These are phyloP conservation scores for Penicillium digitatum DNA, from an alignment of 2,329 filamentous ascomycete species.

Conservation along the genomic window DNA sequence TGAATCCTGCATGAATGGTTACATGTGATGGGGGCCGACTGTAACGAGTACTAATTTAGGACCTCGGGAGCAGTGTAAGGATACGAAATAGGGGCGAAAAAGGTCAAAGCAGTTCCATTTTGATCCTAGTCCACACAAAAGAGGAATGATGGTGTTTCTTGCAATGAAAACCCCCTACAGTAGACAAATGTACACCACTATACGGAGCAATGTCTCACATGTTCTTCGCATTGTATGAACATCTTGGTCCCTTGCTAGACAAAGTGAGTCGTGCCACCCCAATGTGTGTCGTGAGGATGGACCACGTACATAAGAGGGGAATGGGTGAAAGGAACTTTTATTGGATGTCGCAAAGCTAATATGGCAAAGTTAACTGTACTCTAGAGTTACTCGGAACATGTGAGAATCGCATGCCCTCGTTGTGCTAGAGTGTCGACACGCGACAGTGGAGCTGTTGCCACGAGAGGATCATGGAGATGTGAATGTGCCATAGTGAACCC, in stretches of 20 bases:
- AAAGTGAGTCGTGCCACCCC: neutral
- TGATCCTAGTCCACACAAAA: neutral
- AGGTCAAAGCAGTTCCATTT: too few relatives aligned
- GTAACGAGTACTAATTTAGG: neutral
- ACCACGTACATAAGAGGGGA: neutral
- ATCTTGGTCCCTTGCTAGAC: neutral
- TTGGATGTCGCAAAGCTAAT: too few relatives aligned
- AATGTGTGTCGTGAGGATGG: neutral
- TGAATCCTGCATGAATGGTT: neutral
- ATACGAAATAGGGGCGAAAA: neutral
- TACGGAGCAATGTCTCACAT: neutral
- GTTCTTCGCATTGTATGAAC: neutral
- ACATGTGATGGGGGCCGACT: neutral
- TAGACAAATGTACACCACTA: too few relatives aligned
- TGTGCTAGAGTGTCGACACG: neutral
- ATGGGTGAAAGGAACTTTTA: neutral
- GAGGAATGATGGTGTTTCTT: neutral
- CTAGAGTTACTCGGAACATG: slow-evolving; percentile 1
- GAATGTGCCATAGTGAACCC: neutral
- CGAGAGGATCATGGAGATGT: neutral
- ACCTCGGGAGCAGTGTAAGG: neutral
- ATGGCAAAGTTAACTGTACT: neutral
- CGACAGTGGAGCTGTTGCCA: neutral
- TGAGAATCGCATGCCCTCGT: neutral
- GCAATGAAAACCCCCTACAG: neutral